Percentiles rank a stretch among this genome's conserved stretches.
Evolutionary conservation across 805 yeast species (phyloP).

Genomic region (Cyberlindnera samutprakarnensis): DNA sequence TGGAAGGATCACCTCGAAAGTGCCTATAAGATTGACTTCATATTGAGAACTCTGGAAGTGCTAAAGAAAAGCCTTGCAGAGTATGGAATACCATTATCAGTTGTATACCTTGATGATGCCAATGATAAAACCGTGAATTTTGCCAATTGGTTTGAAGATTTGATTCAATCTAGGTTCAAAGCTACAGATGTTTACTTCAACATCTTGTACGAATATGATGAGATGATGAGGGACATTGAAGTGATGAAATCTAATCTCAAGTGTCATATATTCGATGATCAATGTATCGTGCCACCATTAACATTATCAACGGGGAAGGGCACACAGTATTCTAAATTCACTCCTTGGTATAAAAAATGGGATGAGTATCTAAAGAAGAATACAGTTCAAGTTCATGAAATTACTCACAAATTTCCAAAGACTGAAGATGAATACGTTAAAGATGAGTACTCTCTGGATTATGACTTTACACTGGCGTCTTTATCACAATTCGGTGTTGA

Average conservation of each 20-base stretch:
- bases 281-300: constrained; percentile 36
- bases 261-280: constrained; percentile 28
- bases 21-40: constrained; percentile 34
- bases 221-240: constrained; percentile 25
- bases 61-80: constrained; percentile 26
- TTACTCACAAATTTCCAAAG: constrained; percentile 6
- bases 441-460: constrained; percentile 16
- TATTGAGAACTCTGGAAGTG: constrained; percentile 25
- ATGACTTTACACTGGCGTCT: constrained; percentile 15
- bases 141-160: constrained; percentile 17
- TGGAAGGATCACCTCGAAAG: constrained; percentile 36
- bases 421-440: constrained; percentile 7
- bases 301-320: constrained; percentile 33
- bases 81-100: constrained; percentile 30
- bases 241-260: constrained; percentile 12
- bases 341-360: constrained; percentile 45
- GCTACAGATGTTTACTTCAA: constrained; percentile 20
- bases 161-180: constrained; percentile 8
- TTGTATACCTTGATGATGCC: constrained; percentile 19
- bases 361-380: constrained; percentile 20
- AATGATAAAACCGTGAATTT: constrained; percentile 6
- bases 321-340: constrained; percentile 37
- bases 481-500: background rate
- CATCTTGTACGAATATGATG: constrained; percentile 31
- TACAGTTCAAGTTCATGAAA: constrained; percentile 1